phyloP scores from a whole-genome alignment of 345 rosid species.

The Citrus glauca region DNA sequence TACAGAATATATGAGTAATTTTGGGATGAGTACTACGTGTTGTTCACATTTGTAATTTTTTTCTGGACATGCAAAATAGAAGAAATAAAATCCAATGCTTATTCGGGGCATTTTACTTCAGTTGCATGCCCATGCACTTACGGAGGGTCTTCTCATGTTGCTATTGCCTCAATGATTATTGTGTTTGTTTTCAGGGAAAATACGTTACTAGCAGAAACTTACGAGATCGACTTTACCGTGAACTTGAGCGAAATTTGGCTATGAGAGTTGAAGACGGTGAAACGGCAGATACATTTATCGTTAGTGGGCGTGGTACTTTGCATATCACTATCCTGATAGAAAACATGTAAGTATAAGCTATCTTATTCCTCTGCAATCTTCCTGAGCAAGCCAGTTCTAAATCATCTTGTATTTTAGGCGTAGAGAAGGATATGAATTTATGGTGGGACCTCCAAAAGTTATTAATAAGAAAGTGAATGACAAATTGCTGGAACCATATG shows the following conservation, averaged over 20 bases:
- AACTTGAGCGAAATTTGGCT: conserved; percentile 92
- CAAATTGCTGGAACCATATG: conserved; percentile 79
- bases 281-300: conserved; percentile 88
- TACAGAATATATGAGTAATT: not conserved
- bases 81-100: not conserved
- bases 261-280: conserved; percentile 99
- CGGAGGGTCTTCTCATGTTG: not conserved
- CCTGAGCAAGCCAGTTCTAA: conserved; percentile 20
- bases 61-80: not conserved
- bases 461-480: conserved; percentile 77
- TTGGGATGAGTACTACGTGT: not conserved
- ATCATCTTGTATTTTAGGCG: conserved; percentile 56
- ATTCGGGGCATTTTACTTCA: not conserved
- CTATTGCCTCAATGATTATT: not conserved
- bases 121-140: not conserved
- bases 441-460: conserved; percentile 99
- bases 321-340: conserved; percentile 94
- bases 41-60: not conserved
- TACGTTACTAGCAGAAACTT: conserved; percentile 94
- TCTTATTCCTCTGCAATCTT: conserved; percentile 16
- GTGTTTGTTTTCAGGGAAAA: conserved; percentile 62
- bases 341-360: conserved; percentile 63
- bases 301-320: conserved; percentile 96
- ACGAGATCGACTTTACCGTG: conserved; percentile 87
- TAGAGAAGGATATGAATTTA: conserved; percentile 96